These are phyloP conservation scores for Lentinula lateritia DNA, from an alignment of 768 basidiomycete genomes.

Conservation along the genomic window DNA sequence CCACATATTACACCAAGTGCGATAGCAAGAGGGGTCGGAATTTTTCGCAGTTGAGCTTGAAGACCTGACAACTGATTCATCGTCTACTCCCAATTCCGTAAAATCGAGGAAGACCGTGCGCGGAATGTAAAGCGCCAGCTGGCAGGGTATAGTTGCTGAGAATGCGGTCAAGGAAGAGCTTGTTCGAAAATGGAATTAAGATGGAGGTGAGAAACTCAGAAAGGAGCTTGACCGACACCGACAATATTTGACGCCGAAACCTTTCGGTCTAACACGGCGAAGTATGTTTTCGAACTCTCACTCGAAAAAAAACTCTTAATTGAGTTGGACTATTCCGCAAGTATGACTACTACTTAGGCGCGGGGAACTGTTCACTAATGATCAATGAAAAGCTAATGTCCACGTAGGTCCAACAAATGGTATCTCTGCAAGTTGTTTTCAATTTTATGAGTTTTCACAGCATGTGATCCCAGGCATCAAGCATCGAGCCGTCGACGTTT, in stretches of 20 bases:
- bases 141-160: neutral
- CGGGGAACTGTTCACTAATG: no score
- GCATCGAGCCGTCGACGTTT: neutral
- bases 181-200: neutral
- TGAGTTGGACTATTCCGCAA: no score
- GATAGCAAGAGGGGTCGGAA: constrained; percentile 53
- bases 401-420: no score
- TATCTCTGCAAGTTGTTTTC: no score
- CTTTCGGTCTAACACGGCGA: neutral
- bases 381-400: no score
- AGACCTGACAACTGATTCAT: neutral
- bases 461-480: neutral
- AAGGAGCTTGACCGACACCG: neutral
- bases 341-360: no score
- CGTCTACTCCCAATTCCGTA: neutral
- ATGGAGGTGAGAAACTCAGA: neutral
- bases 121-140: neutral
- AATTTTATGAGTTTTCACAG: neutral
- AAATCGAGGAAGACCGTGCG: neutral
- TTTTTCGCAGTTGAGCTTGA: constrained; percentile 30
- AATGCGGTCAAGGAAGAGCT: neutral
- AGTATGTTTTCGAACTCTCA: no score
- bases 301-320: no score
- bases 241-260: neutral
- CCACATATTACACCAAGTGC: constrained; percentile 60